These are phyloP conservation scores for Backusella liffmaniae DNA, from an alignment of 192 early-diverging fungal species.

Conservation along the genomic window DNA sequence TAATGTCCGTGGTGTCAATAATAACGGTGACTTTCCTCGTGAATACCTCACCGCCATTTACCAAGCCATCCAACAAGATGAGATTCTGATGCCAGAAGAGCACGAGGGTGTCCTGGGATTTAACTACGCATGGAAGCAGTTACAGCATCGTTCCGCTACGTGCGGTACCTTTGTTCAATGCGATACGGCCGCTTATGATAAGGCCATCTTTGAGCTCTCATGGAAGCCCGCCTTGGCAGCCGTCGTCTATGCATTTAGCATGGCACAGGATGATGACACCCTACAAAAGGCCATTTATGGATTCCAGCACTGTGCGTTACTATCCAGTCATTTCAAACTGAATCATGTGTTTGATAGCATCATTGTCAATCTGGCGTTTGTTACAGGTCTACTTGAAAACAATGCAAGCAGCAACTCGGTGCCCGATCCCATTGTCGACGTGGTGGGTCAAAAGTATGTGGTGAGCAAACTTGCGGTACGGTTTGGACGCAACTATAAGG, in stretches of 20 bases:
- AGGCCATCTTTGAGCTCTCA: constrained; percentile 71
- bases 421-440: constrained; percentile 46
- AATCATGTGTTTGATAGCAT: constrained; percentile 80
- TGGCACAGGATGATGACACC: constrained; percentile 72
- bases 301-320: constrained; percentile 69
- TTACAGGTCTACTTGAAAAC: constrained; percentile 66
- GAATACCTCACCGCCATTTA: constrained; percentile 86
- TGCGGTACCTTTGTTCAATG: constrained; percentile 57
- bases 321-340: constrained; percentile 73
- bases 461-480: constrained; percentile 72
- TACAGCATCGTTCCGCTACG: constrained; percentile 54
- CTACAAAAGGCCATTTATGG: constrained; percentile 81
- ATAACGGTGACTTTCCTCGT: constrained; percentile 73
- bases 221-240: constrained; percentile 79
- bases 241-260: constrained; percentile 83
- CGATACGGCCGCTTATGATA: constrained; percentile 66
- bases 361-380: constrained; percentile 65
- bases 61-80: constrained; percentile 82
- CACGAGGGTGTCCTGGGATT: constrained; percentile 94
- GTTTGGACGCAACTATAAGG: constrained; percentile 86
- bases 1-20: constrained; percentile 89
- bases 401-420: constrained; percentile 35
- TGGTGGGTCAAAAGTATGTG: constrained; percentile 45
- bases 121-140: constrained; percentile 90
- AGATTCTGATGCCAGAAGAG: constrained; percentile 97